Percentiles rank a stretch among this genome's conserved stretches.
Evolutionary conservation across 2,329 filamentous ascomycete genomes (phyloP).

Genomic region (Diaporthe nobilis): DNA sequence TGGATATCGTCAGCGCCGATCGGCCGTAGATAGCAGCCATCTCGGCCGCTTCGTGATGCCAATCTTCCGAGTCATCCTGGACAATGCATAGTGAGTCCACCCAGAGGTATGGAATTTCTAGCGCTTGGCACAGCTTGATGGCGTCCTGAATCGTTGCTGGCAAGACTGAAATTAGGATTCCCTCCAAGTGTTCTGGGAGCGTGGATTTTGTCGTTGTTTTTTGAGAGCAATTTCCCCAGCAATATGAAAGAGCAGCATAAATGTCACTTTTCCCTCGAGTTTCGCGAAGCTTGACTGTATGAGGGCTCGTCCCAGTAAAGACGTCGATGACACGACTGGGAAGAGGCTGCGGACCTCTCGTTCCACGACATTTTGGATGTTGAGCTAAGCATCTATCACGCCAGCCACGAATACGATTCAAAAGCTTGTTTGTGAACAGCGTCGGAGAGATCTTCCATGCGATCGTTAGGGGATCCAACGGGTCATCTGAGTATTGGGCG

Average conservation of each 20-base stretch:
- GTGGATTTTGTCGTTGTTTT: not conserved
- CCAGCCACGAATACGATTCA: not conserved
- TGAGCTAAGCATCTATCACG: not conserved
- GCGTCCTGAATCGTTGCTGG: not conserved
- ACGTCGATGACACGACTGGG: not conserved
- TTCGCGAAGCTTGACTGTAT: not conserved
- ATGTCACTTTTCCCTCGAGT: not conserved
- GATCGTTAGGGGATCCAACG: not conserved
- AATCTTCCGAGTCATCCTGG: not conserved
- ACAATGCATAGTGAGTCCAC: not conserved
- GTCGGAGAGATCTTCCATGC: not conserved
- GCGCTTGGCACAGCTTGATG: not conserved
- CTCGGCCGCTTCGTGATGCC: not conserved
- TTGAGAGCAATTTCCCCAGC: not conserved
- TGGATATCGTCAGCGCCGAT: not conserved
- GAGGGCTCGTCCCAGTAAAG: fast-evolving
- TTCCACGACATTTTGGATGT: not conserved
- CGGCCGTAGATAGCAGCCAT: not conserved
- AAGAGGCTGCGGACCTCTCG: not conserved
- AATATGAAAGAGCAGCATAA: constrained; percentile 3
- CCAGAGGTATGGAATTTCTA: not conserved
- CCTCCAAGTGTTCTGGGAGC: not conserved
- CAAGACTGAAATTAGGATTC: not conserved
- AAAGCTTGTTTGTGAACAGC: not conserved
- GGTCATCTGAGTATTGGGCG: not conserved